Conservation (phyloP, 2,329 filamentous ascomycete species). For the Colletotrichum melonis region DNA sequence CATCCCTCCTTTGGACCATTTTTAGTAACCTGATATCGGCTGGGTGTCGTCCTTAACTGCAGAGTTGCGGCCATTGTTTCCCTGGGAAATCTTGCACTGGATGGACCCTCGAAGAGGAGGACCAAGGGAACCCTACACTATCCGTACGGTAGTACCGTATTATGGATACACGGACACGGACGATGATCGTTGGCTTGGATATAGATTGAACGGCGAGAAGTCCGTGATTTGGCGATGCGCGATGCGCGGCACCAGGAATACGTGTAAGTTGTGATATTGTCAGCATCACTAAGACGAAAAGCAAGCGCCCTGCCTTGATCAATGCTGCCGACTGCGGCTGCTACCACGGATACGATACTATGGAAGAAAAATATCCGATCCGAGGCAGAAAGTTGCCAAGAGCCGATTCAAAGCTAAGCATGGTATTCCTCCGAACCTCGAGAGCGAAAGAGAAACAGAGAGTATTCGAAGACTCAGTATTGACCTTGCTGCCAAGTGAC, state of each 20-base stretch:
- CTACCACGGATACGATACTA: too few species aligned
- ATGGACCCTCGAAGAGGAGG: not conserved
- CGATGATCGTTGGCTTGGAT: not conserved
- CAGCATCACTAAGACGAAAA: constrained; percentile 10
- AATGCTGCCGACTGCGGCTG: not conserved
- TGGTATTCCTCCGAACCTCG: not conserved
- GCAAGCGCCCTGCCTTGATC: not conserved
- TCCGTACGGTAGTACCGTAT: too few species aligned
- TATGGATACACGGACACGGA: not conserved
- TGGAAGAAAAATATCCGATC: not conserved
- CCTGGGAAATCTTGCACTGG: not conserved
- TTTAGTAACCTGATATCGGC: not conserved
- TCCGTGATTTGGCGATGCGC: not conserved
- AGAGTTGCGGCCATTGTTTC: not conserved
- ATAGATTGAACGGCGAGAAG: not conserved
- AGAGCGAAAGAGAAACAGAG: not conserved
- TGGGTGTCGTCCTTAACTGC: not conserved
- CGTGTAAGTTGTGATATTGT: not conserved
- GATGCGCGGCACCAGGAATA: not conserved
- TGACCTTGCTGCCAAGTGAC: not conserved
- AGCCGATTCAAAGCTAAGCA: not conserved
- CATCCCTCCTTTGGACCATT: constrained; percentile 3
- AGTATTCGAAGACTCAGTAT: too few species aligned
- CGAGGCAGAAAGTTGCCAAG: constrained; percentile 3
- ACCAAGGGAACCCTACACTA: not conserved